Conservation (phyloP, 768 basidiomycete species). For the Rhizopogon roseolus region DNA sequence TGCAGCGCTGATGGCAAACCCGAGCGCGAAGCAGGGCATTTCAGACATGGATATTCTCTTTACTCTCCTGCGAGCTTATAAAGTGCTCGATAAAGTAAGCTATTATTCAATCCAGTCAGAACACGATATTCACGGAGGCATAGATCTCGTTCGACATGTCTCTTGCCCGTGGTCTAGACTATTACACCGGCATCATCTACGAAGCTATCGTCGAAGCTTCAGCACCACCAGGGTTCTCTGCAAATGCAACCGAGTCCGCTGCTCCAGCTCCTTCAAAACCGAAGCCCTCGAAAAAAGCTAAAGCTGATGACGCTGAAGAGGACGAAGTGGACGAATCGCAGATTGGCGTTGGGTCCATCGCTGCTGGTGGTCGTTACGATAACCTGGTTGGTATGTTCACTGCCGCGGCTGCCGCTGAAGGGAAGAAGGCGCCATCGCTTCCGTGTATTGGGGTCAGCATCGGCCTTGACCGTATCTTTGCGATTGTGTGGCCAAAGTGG, state of each 20-base stretch:
- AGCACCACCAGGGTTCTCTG: conserved; percentile 78
- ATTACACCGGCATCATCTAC: conserved; percentile 98
- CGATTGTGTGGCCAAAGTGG: conserved; percentile 86
- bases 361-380: conserved; percentile 97
- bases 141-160: conserved; percentile 96
- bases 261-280: conserved; percentile 28
- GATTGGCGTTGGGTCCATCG: conserved; percentile 97
- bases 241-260: conserved; percentile 43
- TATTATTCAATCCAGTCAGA: background rate
- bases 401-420: conserved; percentile 71
- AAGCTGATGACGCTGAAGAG: conserved; percentile 42
- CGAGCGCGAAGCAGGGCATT: conserved; percentile 75
- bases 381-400: conserved; percentile 90
- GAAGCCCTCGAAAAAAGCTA: conserved; percentile 38
- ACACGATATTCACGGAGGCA: background rate
- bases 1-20: conserved; percentile 57
- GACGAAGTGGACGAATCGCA: conserved; percentile 90
- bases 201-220: conserved; percentile 93
- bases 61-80: conserved; percentile 74
- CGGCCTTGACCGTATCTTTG: conserved; percentile 91
- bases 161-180: conserved; percentile 95
- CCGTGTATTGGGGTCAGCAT: conserved; percentile 93
- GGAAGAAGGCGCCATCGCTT: conserved; percentile 59
- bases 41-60: conserved; percentile 86
- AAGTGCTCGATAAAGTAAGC: conserved; percentile 69